Percentiles rank a stretch among this genome's conserved stretches.
Evolutionary conservation across 345 rosid genomes (phyloP).

Genomic region (Eucalyptus curtisii): DNA sequence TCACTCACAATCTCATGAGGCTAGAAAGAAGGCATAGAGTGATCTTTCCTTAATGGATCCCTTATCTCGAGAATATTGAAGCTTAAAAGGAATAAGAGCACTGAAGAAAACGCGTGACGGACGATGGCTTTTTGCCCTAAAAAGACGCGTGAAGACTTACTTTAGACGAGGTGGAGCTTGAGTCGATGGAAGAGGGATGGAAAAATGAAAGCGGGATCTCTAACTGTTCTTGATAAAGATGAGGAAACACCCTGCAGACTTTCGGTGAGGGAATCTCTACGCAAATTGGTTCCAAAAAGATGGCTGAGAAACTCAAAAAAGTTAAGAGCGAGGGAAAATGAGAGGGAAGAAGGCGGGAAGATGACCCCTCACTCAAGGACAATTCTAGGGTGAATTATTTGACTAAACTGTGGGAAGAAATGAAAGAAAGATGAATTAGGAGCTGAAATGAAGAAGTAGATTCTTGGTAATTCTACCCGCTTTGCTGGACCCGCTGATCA

Average conservation of each 20-base stretch:
- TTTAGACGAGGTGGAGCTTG: background rate
- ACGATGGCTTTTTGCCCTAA: background rate
- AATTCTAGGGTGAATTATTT: background rate
- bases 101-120: rapidly evolving
- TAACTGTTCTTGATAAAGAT: background rate
- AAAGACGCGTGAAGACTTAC: background rate
- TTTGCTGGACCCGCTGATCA: no score
- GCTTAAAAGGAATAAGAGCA: background rate
- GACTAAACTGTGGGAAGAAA: background rate
- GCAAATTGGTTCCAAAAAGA: background rate
- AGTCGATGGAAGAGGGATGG: rapidly evolving
- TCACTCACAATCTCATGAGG: rapidly evolving
- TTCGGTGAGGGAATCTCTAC: background rate
- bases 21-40: background rate
- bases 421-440: background rate
- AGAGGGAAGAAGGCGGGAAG: background rate
- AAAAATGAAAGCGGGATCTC: background rate
- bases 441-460: background rate
- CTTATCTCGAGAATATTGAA: background rate
- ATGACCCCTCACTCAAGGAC: background rate
- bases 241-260: background rate
- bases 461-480: background rate
- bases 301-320: background rate
- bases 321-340: background rate
- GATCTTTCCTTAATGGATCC: background rate